Conservation (phyloP, 176 grass and related monocot species). For the Microstegium vimineum region DNA sequence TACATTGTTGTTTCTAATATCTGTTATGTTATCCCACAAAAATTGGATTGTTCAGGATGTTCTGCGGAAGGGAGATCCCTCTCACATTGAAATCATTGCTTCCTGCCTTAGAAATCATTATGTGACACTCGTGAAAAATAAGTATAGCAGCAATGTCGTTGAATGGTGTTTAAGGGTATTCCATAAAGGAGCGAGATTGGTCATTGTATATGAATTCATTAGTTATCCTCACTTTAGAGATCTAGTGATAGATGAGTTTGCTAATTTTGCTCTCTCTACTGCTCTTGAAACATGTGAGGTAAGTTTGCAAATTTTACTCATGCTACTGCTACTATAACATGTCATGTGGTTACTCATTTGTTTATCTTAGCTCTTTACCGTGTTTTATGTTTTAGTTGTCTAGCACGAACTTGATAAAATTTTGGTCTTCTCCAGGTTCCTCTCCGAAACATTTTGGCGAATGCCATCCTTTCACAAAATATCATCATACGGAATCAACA, state of each 20-base stretch:
- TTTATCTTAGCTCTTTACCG: not conserved
- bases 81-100: slow-evolving; percentile 6
- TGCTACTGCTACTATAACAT: slow-evolving; percentile 17
- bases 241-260: slow-evolving; percentile 40
- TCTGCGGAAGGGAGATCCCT: slow-evolving; percentile 2
- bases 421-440: slow-evolving; percentile 1
- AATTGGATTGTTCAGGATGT: slow-evolving; percentile 60
- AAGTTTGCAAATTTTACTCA: slow-evolving; percentile 49
- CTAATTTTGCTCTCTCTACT: slow-evolving; percentile 55
- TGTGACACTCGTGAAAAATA: slow-evolving; percentile 38
- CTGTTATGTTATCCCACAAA: slow-evolving; percentile 15
- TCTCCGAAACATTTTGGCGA: slow-evolving; percentile 20
- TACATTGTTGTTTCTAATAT: not conserved
- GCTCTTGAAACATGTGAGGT: slow-evolving; percentile 12
- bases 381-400: not conserved
- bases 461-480: slow-evolving; percentile 31
- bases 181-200: not conserved
- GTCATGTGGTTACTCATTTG: not conserved
- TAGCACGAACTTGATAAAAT: not conserved
- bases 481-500: slow-evolving; percentile 29
- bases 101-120: slow-evolving; percentile 32
- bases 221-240: slow-evolving; percentile 27
- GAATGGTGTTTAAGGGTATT: slow-evolving; percentile 49
- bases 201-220: slow-evolving; percentile 44
- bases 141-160: slow-evolving; percentile 55